Base-by-base conservation (phyloP, 2,329 filamentous ascomycete species). In the Fusarium mundagurra region DNA sequence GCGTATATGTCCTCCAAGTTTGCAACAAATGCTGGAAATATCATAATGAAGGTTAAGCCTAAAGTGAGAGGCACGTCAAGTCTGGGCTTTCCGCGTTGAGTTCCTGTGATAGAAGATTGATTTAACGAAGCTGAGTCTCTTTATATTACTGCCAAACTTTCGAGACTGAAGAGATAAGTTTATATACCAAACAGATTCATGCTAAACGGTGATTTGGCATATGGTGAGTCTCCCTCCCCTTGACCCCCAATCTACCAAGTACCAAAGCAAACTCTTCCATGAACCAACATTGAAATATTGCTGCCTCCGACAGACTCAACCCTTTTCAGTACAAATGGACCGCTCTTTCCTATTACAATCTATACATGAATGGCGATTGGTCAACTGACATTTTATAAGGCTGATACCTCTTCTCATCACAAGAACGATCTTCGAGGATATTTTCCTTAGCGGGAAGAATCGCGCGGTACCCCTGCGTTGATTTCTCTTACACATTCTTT, bases 1-100 rank as follows among this genome's bases (percentile, higher is more conserved):
- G 17, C 1, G 47, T 48, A 50, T 13, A 31, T 10, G 6, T 66
- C 70, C 18, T 69, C 31, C 4, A 65, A 34, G 48, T 33, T 59
- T 7, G 64, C 54, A 6, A 72, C 70, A 27, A 69, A 72, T 4
- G 65, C 64, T 9, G 70, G 70, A 13, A 69, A 72, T 27, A 72
- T 69, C 64, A 72, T 72, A 20, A 9, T 50, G 31, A n/a, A 18
- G 6, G 17, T 16, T 51, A 34, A 20, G 8, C 12, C 17, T 8
- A 12, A 14, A 8, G 8, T 17, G 5, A 22, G 10, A 13, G 10
- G 8, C 22, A 9, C n/a, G 20, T 27, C 22, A 5, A 22, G 14
- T 13, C 17, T 36, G n/a, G 11, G 17, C 12, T 38, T 33, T 27
- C 4, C 2, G 6, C 12, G 8, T 11, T 22, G n/a, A 14, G 31